Evolutionary conservation across 1,284 basidiomycete species (phyloP).

Genomic region (Puccinia novopanici): DNA sequence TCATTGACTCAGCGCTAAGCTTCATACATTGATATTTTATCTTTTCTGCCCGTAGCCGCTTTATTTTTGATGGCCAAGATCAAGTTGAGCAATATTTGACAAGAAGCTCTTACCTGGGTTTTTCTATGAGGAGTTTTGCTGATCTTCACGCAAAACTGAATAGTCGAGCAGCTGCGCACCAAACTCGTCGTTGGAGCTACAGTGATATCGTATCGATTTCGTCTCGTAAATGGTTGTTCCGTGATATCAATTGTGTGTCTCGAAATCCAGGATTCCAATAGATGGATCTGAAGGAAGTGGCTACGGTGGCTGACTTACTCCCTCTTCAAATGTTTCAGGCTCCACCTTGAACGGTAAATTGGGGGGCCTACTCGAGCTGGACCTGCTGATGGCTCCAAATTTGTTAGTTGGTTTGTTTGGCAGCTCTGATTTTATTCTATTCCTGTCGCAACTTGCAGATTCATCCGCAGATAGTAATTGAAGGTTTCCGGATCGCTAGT

Average conservation of each 20-base stretch:
- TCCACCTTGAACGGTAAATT: conserved; percentile 36
- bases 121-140: conserved; percentile 68
- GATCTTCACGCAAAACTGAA: conserved; percentile 65
- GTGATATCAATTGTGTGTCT: too few species aligned
- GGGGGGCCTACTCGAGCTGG: conserved; percentile 12
- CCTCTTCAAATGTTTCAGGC: conserved; percentile 9
- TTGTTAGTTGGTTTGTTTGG: conserved; percentile 14
- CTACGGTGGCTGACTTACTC: background rate
- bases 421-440: too few species aligned
- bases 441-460: too few species aligned
- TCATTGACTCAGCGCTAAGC: conserved; percentile 4
- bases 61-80: conserved; percentile 49
- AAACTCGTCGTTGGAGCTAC: conserved; percentile 68
- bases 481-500: too few species aligned
- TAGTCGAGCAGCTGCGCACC: conserved; percentile 54
- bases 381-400: conserved; percentile 30
- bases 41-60: conserved; percentile 4
- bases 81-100: conserved; percentile 40
- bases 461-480: too few species aligned
- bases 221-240: conserved; percentile 85
- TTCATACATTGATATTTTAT: background rate
- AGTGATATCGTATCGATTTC: too few species aligned
- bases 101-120: too few species aligned
- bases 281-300: conserved; percentile 46
- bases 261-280: too few species aligned